A percentile compares a stretch with the other conserved stretches of the same genome.
These are phyloP conservation scores for Xylariales sp. DNA, from an alignment of 2,329 filamentous ascomycete species.

Conservation along the genomic window DNA sequence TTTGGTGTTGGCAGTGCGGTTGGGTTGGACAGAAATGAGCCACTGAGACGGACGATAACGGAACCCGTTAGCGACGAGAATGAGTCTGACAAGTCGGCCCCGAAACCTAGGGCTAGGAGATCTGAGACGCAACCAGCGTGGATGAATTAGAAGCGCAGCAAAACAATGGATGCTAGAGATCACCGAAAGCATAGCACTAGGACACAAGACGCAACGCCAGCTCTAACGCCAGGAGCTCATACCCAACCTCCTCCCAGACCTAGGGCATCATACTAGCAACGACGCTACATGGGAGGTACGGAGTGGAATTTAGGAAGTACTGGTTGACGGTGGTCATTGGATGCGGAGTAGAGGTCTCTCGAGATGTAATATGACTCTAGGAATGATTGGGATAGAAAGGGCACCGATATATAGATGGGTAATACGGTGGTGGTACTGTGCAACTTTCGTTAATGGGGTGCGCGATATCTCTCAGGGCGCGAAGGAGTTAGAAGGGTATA, in stretches of 20 bases:
- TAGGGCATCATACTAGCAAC: too few relatives aligned
- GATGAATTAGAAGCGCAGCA: slow-evolving; percentile 17
- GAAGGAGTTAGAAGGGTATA: too few relatives aligned
- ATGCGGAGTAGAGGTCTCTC: too few relatives aligned
- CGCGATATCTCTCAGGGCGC: too few relatives aligned
- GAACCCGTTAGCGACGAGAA: slow-evolving; percentile 14
- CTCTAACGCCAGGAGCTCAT: too few relatives aligned
- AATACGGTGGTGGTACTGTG: too few relatives aligned
- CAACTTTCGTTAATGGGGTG: too few relatives aligned
- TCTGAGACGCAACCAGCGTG: slow-evolving; percentile 19
- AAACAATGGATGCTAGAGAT: not conserved
- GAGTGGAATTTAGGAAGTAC: slow-evolving; percentile 1
- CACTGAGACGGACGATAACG: slow-evolving; percentile 17
- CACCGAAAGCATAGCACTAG: not conserved
- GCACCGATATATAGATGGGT: too few relatives aligned
- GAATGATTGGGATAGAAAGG: too few relatives aligned
- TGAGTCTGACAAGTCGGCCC: slow-evolving; percentile 2
- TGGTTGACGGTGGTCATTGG: not conserved
- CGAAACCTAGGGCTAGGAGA: slow-evolving; percentile 14
- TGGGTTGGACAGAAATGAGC: slow-evolving; percentile 14
- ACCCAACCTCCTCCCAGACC: too few relatives aligned
- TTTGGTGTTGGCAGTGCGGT: slow-evolving; percentile 2
- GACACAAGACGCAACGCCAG: slow-evolving; percentile 1
- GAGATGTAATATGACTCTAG: too few relatives aligned
- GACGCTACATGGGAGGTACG: too few relatives aligned